phyloP scores from a whole-genome alignment of 306 rosid genomes.

The Corylus avellana region DNA sequence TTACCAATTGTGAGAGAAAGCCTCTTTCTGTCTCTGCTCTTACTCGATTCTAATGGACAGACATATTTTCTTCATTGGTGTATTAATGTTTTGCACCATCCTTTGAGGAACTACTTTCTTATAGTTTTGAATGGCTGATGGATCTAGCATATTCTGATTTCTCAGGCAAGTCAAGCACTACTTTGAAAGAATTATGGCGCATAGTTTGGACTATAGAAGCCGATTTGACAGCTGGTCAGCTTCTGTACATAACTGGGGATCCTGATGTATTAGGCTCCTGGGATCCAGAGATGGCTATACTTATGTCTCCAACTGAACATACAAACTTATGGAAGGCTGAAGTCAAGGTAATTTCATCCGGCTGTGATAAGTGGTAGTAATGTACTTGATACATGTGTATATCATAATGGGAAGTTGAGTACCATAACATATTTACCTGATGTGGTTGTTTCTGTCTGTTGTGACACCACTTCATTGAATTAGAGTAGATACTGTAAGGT shows the following conservation, averaged over 20 bases:
- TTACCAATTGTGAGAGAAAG: neutral
- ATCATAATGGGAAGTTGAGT: neutral
- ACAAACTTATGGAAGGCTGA: conserved; percentile 84
- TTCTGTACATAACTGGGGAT: conserved; percentile 83
- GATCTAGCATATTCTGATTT: conserved; percentile 38
- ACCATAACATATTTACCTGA: neutral
- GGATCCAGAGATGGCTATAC: conserved; percentile 75
- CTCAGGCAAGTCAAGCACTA: conserved; percentile 55
- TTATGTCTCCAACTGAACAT: conserved; percentile 72
- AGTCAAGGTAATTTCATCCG: conserved; percentile 52
- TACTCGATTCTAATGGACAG: neutral
- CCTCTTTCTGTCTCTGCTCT: neutral
- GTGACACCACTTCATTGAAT: neutral
- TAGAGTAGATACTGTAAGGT: neutral
- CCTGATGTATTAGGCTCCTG: conserved; percentile 81
- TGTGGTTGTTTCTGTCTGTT: neutral
- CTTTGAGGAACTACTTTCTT: conserved; percentile 20
- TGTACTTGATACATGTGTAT: conserved; percentile 5
- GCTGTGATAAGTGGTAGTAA: conserved; percentile 4
- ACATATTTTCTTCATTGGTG: neutral
- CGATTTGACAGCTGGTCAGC: conserved; percentile 76
- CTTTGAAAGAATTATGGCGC: conserved; percentile 56
- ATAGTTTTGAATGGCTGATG: conserved; percentile 43
- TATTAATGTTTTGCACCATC: conserved; percentile 13
- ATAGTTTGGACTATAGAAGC: conserved; percentile 79